Evolutionary conservation across 169 alveolate species (phyloP).

Genomic region (Eimeria necatrix): DNA sequence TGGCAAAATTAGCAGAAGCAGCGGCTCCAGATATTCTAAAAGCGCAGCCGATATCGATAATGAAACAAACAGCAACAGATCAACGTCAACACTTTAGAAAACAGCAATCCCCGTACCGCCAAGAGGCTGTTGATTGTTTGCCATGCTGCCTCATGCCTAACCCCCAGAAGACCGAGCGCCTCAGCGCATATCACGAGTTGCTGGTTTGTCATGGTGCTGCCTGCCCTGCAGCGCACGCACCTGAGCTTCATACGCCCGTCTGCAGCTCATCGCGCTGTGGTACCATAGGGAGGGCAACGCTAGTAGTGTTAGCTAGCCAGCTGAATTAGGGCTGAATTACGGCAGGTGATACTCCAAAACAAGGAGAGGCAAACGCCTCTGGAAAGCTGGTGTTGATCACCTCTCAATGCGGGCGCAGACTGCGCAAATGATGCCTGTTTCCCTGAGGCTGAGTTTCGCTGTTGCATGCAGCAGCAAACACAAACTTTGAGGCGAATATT

Average conservation of each 20-base stretch:
- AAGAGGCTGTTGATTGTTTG: background rate
- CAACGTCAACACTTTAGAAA: background rate
- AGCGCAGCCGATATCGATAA: background rate
- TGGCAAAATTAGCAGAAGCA: background rate
- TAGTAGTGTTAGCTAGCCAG: too few species aligned
- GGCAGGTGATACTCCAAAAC: too few species aligned
- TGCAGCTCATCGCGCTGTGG: background rate
- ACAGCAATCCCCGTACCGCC: slow-evolving; percentile 2
- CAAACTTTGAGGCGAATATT: background rate
- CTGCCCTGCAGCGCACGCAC: slow-evolving; percentile 37
- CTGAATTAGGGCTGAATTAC: too few species aligned
- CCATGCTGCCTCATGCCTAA: slow-evolving; percentile 34
- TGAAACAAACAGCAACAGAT: background rate
- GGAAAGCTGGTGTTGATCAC: background rate
- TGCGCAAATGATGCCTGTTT: background rate
- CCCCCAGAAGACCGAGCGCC: slow-evolving; percentile 2
- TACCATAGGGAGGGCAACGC: too few species aligned
- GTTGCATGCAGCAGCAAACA: slow-evolving; percentile 52
- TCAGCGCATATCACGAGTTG: slow-evolving; percentile 6
- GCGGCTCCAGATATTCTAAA: background rate
- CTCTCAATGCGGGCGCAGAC: slow-evolving; percentile 7
- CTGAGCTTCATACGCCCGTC: too few species aligned
- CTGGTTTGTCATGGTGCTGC: slow-evolving; percentile 45
- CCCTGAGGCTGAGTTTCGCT: background rate
- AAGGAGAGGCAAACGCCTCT: too few species aligned